These are phyloP conservation scores for Scleroderma citrinum DNA, from an alignment of 768 basidiomycete genomes.

Conservation along the genomic window DNA sequence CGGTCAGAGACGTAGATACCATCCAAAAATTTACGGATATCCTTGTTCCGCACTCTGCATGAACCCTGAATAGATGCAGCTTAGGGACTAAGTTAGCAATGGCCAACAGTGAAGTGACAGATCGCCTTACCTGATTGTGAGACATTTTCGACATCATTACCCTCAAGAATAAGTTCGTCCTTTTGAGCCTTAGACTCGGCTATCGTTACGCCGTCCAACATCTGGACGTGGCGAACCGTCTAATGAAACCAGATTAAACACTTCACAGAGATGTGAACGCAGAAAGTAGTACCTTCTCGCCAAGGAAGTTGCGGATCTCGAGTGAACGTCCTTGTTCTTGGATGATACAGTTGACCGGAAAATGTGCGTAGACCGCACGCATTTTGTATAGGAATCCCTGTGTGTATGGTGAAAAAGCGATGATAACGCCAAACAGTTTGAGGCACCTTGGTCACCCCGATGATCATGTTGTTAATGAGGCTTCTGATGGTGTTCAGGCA, in stretches of 20 bases:
- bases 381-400: conserved; percentile 99
- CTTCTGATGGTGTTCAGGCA: conserved; percentile 95
- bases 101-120: not conserved
- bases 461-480: conserved; percentile 96
- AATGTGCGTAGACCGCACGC: conserved; percentile 99
- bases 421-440: not conserved
- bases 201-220: conserved; percentile 85
- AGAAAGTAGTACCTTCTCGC: conserved; percentile 67
- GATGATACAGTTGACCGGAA: conserved; percentile 98
- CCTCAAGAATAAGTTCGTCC: conserved; percentile 90
- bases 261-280: not conserved
- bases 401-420: conserved; percentile 1
- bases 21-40: conserved; percentile 98
- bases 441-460: conserved; percentile 87
- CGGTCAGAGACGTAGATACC: conserved; percentile 88
- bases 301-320: conserved; percentile 94
- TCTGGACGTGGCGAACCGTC: conserved; percentile 87
- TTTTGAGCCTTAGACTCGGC: conserved; percentile 87
- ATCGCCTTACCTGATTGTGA: conserved; percentile 77
- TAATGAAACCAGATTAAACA: conserved; percentile 24
- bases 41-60: conserved; percentile 98
- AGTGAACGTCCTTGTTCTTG: conserved; percentile 63
- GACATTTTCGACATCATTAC: conserved; percentile 94
- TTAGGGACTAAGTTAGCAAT: conserved; percentile 22
- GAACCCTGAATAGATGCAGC: conserved; percentile 96